A percentile compares a stretch with the other conserved stretches of the same genome.
Evolutionary conservation across 805 yeast species (phyloP).

Genomic region (Torulaspora gathmanii): DNA sequence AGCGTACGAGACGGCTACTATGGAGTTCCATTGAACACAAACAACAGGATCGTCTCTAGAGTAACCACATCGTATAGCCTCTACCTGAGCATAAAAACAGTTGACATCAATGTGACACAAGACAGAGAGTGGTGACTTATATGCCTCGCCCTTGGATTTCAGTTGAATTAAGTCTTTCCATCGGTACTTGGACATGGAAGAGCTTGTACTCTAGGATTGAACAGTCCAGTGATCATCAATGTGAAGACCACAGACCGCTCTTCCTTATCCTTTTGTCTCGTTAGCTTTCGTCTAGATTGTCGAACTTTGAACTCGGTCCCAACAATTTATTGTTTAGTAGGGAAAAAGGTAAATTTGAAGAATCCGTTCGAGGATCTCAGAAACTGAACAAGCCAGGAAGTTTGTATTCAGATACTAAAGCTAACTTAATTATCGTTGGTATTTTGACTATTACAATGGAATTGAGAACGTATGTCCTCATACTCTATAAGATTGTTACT

Average conservation of each 20-base stretch:
- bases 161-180: slow-evolving; percentile 48
- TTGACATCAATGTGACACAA: slow-evolving; percentile 86
- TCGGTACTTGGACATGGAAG: slow-evolving; percentile 42
- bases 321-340: too few relatives aligned
- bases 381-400: too few relatives aligned
- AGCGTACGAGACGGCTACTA: slow-evolving; percentile 88
- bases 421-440: background rate
- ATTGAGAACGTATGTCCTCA: background rate
- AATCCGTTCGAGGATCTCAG: too few relatives aligned
- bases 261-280: too few relatives aligned
- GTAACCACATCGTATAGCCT: slow-evolving; percentile 67
- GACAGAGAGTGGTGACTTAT: slow-evolving; percentile 64
- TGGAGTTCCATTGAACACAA: slow-evolving; percentile 86
- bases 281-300: too few relatives aligned
- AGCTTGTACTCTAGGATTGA: background rate
- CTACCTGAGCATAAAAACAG: slow-evolving; percentile 95
- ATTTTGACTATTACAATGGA: background rate
- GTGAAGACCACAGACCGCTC: too few relatives aligned
- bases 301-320: too few relatives aligned
- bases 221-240: background rate
- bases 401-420: too few relatives aligned
- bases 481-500: background rate
- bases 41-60: slow-evolving; percentile 75
- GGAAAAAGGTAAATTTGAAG: too few relatives aligned
- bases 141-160: slow-evolving; percentile 45